Base-by-base conservation (phyloP, 805 yeast species). In the Barnettozyma salicaria region DNA sequence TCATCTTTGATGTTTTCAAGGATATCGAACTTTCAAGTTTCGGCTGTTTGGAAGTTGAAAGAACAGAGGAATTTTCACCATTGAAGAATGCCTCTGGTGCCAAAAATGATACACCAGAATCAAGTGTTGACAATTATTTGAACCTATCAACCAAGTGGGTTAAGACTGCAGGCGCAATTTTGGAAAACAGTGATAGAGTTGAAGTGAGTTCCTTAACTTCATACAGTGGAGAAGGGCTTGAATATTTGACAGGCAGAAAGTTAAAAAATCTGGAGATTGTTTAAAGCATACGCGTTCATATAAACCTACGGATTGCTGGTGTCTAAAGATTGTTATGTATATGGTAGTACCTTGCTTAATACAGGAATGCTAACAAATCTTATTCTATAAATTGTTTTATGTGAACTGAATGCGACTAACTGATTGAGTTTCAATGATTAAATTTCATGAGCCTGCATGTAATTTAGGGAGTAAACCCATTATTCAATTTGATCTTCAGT, bases 1-100 rank as follows among this genome's bases (percentile, higher is more conserved):
- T 92, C 53, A 95, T 92, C 40, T 92, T 92, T 64, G 99, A 92
- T 56, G 95, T 92, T 18, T 92, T 92, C 63, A 89, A 89, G 34
- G 72, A 78, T 21, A 80, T 92, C 24, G 71, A 74, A 10, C 56
- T 89, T 44, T 56, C 59, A 12, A 75, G 74, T 52, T 92, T 92
- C 59, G 98, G 96, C 1, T 85, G 94, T 56, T 69, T 92, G 40
- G 98, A 92, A 64, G 98, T 92, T 17, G 82, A 75, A 26, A 76
- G 99, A 59, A 45, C 64, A 4, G 78, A 77, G 41, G 98, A 92
- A 60, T 92, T 92, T 55, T 81, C 96, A 14, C 98, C 98, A 4
- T 73, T 92, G 60, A 92, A 92, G 56, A 92, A 92, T 60, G 95
- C 86, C 2, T 76, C 81, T 11, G 94, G 88, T 16, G 72, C 94